Percentiles rank a stretch among this genome's conserved stretches.
phyloP scores from a whole-genome alignment of 2,329 filamentous ascomycete genomes.

The Alternaria consortialis region DNA sequence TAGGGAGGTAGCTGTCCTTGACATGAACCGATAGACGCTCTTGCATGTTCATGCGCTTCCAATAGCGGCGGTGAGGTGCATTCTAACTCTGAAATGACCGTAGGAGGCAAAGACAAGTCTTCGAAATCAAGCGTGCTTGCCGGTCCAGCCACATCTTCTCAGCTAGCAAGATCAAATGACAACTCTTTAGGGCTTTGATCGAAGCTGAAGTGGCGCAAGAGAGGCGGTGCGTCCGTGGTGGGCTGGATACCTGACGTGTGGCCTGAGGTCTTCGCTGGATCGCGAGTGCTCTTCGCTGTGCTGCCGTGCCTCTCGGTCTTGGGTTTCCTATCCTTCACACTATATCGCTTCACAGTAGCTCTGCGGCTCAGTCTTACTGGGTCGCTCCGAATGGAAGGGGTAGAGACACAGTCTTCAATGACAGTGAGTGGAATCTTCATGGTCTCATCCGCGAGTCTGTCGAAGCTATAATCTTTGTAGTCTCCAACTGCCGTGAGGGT shows the following conservation, averaged over 20 bases:
- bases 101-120: background rate
- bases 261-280: background rate
- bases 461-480: background rate
- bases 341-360: conserved; percentile 1
- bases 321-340: background rate
- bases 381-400: background rate
- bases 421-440: background rate
- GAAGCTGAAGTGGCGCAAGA: conserved; percentile 6
- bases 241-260: background rate
- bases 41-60: background rate
- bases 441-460: background rate
- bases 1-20: background rate
- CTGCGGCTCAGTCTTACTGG: background rate
- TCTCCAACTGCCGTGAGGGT: background rate
- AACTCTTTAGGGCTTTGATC: background rate
- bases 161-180: too few species aligned
- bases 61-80: background rate
- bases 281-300: background rate
- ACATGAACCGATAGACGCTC: background rate
- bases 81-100: background rate
- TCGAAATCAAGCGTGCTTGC: background rate
- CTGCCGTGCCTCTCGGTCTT: background rate
- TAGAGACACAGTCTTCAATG: background rate
- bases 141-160: background rate
- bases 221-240: background rate